Percentiles rank a stretch among this genome's conserved stretches.
Conservation (phyloP, 2,329 filamentous ascomycete species). For the Penicillium paneum region DNA sequence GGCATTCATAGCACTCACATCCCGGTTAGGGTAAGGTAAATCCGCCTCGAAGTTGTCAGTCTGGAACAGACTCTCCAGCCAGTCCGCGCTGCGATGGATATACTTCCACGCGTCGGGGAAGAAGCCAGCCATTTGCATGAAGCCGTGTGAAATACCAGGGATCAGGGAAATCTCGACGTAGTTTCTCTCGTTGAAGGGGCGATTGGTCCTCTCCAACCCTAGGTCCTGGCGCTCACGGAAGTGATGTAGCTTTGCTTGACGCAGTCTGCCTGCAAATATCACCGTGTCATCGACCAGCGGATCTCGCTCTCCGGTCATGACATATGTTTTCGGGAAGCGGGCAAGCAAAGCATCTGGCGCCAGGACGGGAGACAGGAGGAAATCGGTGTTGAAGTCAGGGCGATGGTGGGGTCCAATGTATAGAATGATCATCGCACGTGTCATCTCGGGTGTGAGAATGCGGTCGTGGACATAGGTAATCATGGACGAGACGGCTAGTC, state of each 20-base stretch:
- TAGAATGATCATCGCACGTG: slow-evolving; percentile 97
- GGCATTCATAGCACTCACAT: background rate
- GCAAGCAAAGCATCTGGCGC: slow-evolving; percentile 80
- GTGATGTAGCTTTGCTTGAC: slow-evolving; percentile 67
- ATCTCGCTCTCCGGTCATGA: slow-evolving; percentile 91
- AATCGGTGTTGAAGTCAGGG: slow-evolving; percentile 89
- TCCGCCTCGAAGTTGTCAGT: slow-evolving; percentile 17
- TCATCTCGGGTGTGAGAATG: slow-evolving; percentile 94
- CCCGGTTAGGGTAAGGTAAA: slow-evolving; percentile 12
- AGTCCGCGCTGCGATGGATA: slow-evolving; percentile 71
- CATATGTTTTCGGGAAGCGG: slow-evolving; percentile 89
- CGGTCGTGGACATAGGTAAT: slow-evolving; percentile 98
- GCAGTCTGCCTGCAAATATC: slow-evolving; percentile 86
- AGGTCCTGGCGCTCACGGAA: slow-evolving; percentile 56
- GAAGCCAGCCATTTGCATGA: slow-evolving; percentile 82
- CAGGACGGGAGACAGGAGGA: slow-evolving; percentile 81
- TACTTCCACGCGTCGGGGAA: slow-evolving; percentile 90
- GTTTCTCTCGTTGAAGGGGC: slow-evolving; percentile 67
- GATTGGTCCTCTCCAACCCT: slow-evolving; percentile 53
- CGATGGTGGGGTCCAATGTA: slow-evolving; percentile 93
- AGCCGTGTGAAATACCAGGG: slow-evolving; percentile 87
- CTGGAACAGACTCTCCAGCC: slow-evolving; percentile 75
- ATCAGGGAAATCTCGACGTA: slow-evolving; percentile 79
- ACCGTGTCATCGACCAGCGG: slow-evolving; percentile 95
- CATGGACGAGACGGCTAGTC: slow-evolving; percentile 93